A percentile compares a stretch with the other conserved stretches of the same genome.
These are phyloP conservation scores for Candida sanyaensis DNA, from an alignment of 1,139 yeast species.

Conservation along the genomic window DNA sequence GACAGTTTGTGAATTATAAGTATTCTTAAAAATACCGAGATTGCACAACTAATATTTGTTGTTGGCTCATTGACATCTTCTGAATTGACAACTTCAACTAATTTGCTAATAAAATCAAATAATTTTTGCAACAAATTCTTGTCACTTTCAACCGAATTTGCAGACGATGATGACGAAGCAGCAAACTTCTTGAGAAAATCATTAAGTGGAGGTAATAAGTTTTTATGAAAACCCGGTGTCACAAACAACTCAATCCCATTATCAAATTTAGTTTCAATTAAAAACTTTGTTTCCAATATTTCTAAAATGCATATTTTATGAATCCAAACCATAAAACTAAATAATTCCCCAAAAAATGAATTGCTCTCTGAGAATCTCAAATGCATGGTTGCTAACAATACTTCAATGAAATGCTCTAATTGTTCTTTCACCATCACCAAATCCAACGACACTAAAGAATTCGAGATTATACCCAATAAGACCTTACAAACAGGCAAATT, in stretches of 20 bases:
- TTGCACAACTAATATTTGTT: conserved; percentile 19
- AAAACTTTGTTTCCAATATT: conserved; percentile 30
- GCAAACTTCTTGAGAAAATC: conserved; percentile 42
- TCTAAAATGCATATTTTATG: conserved; percentile 29
- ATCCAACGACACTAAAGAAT: neutral
- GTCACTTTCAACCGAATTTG: conserved; percentile 24
- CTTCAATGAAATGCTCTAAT: conserved; percentile 31
- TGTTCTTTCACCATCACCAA: conserved; percentile 5
- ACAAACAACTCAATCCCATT: conserved; percentile 12
- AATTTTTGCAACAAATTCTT: conserved; percentile 20
- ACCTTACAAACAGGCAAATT: conserved; percentile 56
- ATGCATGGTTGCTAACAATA: conserved; percentile 45
- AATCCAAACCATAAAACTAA: conserved; percentile 33
- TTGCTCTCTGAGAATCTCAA: conserved; percentile 38
- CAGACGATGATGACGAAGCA: conserved; percentile 30
- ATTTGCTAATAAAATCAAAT: conserved; percentile 19
- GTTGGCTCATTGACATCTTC: conserved; percentile 8
- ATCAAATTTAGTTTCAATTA: conserved; percentile 20
- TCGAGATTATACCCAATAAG: conserved; percentile 26
- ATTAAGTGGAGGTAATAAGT: conserved; percentile 30
- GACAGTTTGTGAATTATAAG: conserved; percentile 58
- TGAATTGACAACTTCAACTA: conserved; percentile 18
- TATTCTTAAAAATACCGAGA: conserved; percentile 54
- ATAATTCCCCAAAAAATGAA: conserved; percentile 46
- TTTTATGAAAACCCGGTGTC: conserved; percentile 4